A percentile compares a stretch with the other conserved stretches of the same genome.
phyloP scores from a whole-genome alignment of 2,329 filamentous ascomycete species.

The Fusarium virguliforme region DNA sequence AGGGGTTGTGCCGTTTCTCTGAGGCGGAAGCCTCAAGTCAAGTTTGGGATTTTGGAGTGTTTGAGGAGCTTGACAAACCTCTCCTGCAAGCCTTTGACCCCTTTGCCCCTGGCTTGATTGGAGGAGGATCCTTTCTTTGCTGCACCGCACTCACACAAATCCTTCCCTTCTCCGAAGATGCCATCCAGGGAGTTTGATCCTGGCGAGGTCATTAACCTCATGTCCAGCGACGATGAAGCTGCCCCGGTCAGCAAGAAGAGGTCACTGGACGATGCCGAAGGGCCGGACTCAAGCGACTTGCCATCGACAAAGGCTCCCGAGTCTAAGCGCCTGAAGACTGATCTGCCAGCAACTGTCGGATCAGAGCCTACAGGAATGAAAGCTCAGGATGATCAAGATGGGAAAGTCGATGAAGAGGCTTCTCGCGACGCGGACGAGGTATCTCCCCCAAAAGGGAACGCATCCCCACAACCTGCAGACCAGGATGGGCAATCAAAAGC shows the following conservation, averaged over 20 bases:
- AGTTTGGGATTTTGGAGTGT: not conserved
- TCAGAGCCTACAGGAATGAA: conserved; percentile 8
- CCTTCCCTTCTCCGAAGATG: conserved; percentile 32
- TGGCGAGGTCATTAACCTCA: conserved; percentile 47
- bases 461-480: not conserved
- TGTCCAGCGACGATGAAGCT: conserved; percentile 48
- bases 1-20: conserved; percentile 17
- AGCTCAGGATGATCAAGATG: conserved; percentile 52
- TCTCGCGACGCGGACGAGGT: not conserved
- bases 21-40: conserved; percentile 18
- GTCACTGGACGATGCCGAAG: conserved; percentile 47
- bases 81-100: not conserved
- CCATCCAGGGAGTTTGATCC: conserved; percentile 39
- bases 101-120: not conserved
- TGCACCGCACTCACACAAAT: conserved; percentile 1
- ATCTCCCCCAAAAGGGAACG: not conserved
- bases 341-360: conserved; percentile 14
- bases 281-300: conserved; percentile 22
- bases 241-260: conserved; percentile 49
- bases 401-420: conserved; percentile 53
- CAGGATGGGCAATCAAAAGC: conserved; percentile 22
- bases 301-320: conserved; percentile 30
- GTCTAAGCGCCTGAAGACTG: conserved; percentile 46
- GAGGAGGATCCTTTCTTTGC: not conserved
- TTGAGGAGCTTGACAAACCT: conserved; percentile 3